Evolutionary conservation across 1,284 basidiomycete genomes (phyloP).

Genomic region (Sporisorium reilianum): DNA sequence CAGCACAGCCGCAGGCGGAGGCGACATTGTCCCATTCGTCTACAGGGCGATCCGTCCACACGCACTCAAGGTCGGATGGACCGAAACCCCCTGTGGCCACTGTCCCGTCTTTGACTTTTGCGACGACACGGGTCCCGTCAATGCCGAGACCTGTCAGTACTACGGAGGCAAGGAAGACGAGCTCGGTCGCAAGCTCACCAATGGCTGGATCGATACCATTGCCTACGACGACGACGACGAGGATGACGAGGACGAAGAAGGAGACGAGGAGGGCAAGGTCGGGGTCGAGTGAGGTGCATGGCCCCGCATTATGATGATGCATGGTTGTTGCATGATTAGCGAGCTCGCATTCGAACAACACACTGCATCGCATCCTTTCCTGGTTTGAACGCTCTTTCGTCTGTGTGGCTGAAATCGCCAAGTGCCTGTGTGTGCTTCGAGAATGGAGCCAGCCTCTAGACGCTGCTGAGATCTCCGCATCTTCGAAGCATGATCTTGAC

Average conservation of each 20-base stretch:
- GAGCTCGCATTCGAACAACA: conserved; percentile 2
- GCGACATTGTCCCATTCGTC: conserved; percentile 47
- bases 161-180: conserved; percentile 52
- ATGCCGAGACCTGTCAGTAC: conserved; percentile 60
- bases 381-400: not conserved
- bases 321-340: not conserved
- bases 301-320: not conserved
- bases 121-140: conserved; percentile 58
- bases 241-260: conserved; percentile 21
- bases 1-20: conserved; percentile 4
- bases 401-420: not conserved
- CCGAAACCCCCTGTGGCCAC: conserved; percentile 59
- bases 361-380: not conserved
- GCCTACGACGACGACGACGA: conserved; percentile 34
- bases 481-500: not conserved
- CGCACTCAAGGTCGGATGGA: conserved; percentile 53
- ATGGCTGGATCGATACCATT: conserved; percentile 49
- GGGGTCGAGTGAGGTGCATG: conserved; percentile 1
- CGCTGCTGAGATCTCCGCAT: not conserved
- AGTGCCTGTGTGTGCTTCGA: not conserved
- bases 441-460: not conserved
- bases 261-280: conserved; percentile 10
- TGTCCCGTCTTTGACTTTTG: conserved; percentile 66
- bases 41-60: conserved; percentile 56
- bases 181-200: conserved; percentile 37